Conservation (phyloP, 2,329 filamentous ascomycete species). For the Nothomitra cinnamomea region DNA sequence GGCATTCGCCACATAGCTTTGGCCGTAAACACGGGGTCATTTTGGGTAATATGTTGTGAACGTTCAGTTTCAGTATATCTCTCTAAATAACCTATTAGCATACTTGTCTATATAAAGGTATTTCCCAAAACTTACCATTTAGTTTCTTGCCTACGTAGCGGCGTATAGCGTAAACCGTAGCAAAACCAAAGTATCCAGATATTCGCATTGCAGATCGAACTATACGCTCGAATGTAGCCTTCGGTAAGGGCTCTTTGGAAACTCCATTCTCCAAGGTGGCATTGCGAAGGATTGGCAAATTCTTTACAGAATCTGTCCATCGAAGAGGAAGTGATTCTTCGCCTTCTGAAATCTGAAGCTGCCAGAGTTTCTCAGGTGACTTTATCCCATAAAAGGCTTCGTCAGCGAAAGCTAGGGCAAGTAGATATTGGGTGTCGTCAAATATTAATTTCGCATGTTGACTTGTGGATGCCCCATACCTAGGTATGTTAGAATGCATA, state of each 20-base stretch:
- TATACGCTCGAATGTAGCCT: constrained; percentile 3
- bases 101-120: background rate
- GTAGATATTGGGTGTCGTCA: constrained; percentile 5
- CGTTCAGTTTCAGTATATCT: background rate
- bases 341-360: constrained; percentile 1
- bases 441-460: constrained; percentile 4
- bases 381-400: constrained; percentile 5
- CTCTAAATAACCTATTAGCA: background rate
- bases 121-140: too few species aligned
- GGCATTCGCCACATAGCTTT: background rate
- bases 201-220: constrained; percentile 1
- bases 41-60: too few species aligned
- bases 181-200: constrained; percentile 3
- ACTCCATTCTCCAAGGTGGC: constrained; percentile 1
- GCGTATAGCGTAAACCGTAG: constrained; percentile 4
- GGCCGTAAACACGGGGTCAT: background rate
- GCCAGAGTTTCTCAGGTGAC: background rate
- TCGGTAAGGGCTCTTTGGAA: background rate
- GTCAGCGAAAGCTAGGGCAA: constrained; percentile 4
- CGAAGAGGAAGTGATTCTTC: background rate
- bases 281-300: constrained; percentile 6
- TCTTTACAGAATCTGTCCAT: background rate
- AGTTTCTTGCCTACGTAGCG: constrained; percentile 1
- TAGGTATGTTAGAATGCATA: too few species aligned
- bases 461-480: constrained; percentile 2